phyloP scores from a whole-genome alignment of 106 monocot species.

The Xerophyta viscosa region DNA sequence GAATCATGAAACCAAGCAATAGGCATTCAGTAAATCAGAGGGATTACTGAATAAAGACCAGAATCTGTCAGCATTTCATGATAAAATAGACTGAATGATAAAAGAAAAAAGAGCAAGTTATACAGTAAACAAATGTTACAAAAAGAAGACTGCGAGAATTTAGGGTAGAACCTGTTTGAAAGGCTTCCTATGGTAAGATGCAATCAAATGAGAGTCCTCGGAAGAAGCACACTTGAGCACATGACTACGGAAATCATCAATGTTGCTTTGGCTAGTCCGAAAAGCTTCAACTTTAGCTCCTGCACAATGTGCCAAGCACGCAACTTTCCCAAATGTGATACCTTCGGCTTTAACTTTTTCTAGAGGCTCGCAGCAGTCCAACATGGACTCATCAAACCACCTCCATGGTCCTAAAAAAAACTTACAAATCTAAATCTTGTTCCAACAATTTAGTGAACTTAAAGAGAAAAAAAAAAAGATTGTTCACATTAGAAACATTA shows the following conservation, averaged over 20 bases:
- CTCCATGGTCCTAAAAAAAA: slow-evolving; percentile 57
- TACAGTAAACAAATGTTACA: too few relatives aligned
- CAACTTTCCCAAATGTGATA: slow-evolving; percentile 86
- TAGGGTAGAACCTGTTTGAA: slow-evolving; percentile 64
- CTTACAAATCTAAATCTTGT: not conserved
- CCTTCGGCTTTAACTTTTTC: slow-evolving; percentile 86
- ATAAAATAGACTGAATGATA: too few relatives aligned
- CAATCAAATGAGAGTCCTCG: slow-evolving; percentile 75
- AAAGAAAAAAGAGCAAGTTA: too few relatives aligned
- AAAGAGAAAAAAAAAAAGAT: not conserved
- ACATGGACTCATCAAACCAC: slow-evolving; percentile 98
- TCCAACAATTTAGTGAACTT: not conserved
- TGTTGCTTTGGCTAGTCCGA: slow-evolving; percentile 46
- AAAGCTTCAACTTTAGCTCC: slow-evolving; percentile 86
- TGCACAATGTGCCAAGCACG: slow-evolving; percentile 85
- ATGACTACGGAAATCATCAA: slow-evolving; percentile 77
- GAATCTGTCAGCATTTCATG: too few relatives aligned
- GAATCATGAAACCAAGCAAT: too few relatives aligned
- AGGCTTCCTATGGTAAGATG: slow-evolving; percentile 65
- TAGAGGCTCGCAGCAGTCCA: slow-evolving; percentile 93
- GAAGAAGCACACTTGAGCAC: slow-evolving; percentile 60
- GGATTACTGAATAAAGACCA: too few relatives aligned
- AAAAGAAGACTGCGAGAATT: too few relatives aligned
- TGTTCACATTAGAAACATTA: too few relatives aligned
- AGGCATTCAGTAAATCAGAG: too few relatives aligned